Evolutionary conservation across 768 basidiomycete species (phyloP).

Genomic region (Lentinula raphanica): DNA sequence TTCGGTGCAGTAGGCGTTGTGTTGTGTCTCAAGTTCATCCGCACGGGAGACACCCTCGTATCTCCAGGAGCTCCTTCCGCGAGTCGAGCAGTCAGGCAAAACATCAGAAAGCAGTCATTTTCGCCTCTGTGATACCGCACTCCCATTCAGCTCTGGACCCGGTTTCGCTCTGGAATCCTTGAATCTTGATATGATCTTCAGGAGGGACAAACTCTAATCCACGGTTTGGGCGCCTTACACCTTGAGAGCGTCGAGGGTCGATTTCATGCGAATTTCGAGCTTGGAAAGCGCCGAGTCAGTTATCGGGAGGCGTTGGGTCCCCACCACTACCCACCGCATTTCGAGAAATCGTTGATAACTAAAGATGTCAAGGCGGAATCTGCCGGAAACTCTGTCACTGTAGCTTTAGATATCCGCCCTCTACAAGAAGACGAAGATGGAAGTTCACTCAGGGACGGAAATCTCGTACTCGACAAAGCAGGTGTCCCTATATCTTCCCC

Average conservation of each 20-base stretch:
- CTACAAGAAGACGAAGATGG: constrained; percentile 53
- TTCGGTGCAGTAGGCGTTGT: constrained; percentile 84
- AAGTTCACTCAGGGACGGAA: constrained; percentile 72
- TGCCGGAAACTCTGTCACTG: constrained; percentile 49
- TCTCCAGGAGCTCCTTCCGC: constrained; percentile 38
- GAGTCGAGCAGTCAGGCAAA: constrained; percentile 41
- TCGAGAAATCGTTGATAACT: constrained; percentile 19
- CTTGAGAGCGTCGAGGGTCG: constrained; percentile 87
- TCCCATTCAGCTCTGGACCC: constrained; percentile 75
- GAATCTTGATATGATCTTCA: constrained; percentile 65
- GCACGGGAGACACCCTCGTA: constrained; percentile 83
- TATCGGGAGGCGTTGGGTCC: constrained; percentile 62
- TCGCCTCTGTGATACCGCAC: constrained; percentile 74
- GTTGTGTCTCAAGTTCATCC: constrained; percentile 75
- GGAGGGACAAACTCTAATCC: constrained; percentile 79
- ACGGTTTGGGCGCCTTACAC: constrained; percentile 81
- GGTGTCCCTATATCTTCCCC: constrained; percentile 50
- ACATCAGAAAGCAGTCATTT: constrained; percentile 79
- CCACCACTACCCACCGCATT: constrained; percentile 6
- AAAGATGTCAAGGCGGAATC: constrained; percentile 61
- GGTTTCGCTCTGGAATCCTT: constrained; percentile 68
- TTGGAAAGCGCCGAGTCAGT: constrained; percentile 73
- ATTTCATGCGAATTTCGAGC: constrained; percentile 72
- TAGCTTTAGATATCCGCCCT: constrained; percentile 53
- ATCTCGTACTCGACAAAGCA: constrained; percentile 55